A percentile compares a stretch with the other conserved stretches of the same genome.
These are phyloP conservation scores for Isabelozyma heimii DNA, from an alignment of 805 yeast genomes.

Conservation along the genomic window DNA sequence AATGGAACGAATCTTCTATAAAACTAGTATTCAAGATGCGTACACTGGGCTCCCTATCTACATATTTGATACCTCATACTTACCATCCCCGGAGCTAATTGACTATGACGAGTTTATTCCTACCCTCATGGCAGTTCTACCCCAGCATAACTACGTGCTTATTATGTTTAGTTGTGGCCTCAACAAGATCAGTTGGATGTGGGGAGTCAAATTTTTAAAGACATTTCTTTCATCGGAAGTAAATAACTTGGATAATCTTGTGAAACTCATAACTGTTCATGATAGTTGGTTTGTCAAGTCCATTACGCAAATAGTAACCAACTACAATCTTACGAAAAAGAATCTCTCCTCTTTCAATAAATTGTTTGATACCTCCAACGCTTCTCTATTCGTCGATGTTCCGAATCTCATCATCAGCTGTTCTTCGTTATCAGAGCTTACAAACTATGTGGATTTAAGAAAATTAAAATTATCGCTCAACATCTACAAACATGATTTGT, in stretches of 20 bases:
- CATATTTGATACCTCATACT: constrained; percentile 77
- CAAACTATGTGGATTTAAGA: constrained; percentile 69
- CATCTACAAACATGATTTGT: constrained; percentile 67
- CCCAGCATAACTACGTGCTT: constrained; percentile 60
- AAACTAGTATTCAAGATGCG: constrained; percentile 64
- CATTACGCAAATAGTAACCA: constrained; percentile 65
- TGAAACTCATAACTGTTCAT: constrained; percentile 75
- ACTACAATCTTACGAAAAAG: constrained; percentile 44
- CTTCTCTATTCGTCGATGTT: constrained; percentile 1
- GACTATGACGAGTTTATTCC: constrained; percentile 53
- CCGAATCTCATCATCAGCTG: constrained; percentile 38
- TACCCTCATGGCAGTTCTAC: constrained; percentile 54
- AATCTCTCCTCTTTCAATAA: constrained; percentile 24
- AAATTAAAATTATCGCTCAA: constrained; percentile 70
- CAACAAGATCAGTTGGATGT: constrained; percentile 61
- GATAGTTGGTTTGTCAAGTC: constrained; percentile 88
- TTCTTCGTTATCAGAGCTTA: constrained; percentile 49
- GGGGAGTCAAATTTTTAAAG: constrained; percentile 56
- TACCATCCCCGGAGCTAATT: constrained; percentile 57
- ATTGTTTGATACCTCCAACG: constrained; percentile 23
- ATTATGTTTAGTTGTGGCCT: constrained; percentile 84
- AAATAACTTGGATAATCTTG: constrained; percentile 47
- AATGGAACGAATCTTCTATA: constrained; percentile 51
- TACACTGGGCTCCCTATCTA: constrained; percentile 66
- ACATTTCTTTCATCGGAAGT: constrained; percentile 52